Conservation (phyloP, 805 yeast species). For the Wickerhamiella kurtzmanii region DNA sequence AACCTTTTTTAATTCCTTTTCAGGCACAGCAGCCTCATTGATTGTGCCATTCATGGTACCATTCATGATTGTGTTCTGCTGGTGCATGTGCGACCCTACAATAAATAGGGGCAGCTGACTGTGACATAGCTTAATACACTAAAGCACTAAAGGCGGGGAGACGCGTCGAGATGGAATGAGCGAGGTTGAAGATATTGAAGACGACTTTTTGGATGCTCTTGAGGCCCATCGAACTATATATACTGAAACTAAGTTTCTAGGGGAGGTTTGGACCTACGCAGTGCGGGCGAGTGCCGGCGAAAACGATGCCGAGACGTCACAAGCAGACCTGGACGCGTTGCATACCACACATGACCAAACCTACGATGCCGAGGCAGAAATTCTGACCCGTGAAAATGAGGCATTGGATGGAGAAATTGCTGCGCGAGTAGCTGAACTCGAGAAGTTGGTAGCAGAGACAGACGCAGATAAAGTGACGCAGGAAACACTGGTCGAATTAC, state of each 20-base stretch:
- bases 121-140: too few species aligned
- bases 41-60: too few species aligned
- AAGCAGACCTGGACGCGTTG: background rate
- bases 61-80: too few species aligned
- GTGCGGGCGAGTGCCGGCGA: background rate
- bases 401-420: background rate
- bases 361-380: constrained; percentile 1
- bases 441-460: background rate
- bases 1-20: background rate
- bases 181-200: background rate
- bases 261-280: background rate
- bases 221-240: background rate
- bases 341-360: background rate
- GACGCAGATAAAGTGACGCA: background rate
- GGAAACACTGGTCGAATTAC: background rate
- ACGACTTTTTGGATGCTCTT: background rate
- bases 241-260: background rate
- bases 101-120: too few species aligned
- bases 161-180: background rate
- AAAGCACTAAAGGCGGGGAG: too few species aligned
- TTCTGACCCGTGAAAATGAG: background rate
- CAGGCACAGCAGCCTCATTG: too few species aligned
- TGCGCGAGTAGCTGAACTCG: background rate
- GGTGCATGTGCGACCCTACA: too few species aligned
- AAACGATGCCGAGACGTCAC: background rate